A percentile compares a stretch with the other conserved stretches of the same genome.
Evolutionary conservation across 139 green algal genomes (phyloP).

Genomic region (Picochlorum sp.): DNA sequence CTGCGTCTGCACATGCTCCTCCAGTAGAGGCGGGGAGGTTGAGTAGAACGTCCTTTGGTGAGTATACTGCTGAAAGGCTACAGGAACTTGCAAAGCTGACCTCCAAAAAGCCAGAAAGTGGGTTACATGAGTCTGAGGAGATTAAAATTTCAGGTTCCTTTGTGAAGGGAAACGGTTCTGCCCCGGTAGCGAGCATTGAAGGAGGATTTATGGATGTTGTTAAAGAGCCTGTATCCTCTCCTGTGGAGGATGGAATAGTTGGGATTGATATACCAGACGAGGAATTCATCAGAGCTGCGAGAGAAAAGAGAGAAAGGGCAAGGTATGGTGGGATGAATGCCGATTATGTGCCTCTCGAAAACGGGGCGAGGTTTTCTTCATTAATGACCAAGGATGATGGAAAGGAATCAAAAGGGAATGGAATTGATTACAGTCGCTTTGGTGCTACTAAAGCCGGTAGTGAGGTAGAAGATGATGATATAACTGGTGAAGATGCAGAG

Average conservation of each 20-base stretch:
- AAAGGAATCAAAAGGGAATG: not conserved
- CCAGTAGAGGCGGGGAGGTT: too few species aligned
- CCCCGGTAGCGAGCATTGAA: not conserved
- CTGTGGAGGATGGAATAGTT: not conserved
- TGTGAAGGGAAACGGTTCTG: conserved; percentile 5
- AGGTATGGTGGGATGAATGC: not conserved
- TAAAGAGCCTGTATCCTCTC: not conserved
- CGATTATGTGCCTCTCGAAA: conserved; percentile 58
- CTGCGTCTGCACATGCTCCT: not conserved
- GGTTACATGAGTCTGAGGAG: too few species aligned
- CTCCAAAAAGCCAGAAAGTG: conserved; percentile 43
- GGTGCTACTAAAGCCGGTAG: not conserved
- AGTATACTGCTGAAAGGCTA: conserved; percentile 46
- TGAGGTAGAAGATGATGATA: not conserved
- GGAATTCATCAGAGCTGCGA: conserved; percentile 54
- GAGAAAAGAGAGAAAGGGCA: conserved; percentile 63
- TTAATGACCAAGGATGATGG: too few species aligned
- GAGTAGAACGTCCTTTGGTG: too few species aligned
- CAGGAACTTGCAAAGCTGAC: conserved; percentile 32
- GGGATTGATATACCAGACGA: conserved; percentile 30
- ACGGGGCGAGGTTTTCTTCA: too few species aligned
- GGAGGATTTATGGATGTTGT: conserved; percentile 22
- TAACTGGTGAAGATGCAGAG: conserved; percentile 31
- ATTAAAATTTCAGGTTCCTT: too few species aligned
- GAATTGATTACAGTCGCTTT: not conserved